Percentiles rank a stretch among this genome's conserved stretches.
These are phyloP conservation scores for Debaryomyces sp. DNA, from an alignment of 1,139 yeast genomes.

Conservation along the genomic window DNA sequence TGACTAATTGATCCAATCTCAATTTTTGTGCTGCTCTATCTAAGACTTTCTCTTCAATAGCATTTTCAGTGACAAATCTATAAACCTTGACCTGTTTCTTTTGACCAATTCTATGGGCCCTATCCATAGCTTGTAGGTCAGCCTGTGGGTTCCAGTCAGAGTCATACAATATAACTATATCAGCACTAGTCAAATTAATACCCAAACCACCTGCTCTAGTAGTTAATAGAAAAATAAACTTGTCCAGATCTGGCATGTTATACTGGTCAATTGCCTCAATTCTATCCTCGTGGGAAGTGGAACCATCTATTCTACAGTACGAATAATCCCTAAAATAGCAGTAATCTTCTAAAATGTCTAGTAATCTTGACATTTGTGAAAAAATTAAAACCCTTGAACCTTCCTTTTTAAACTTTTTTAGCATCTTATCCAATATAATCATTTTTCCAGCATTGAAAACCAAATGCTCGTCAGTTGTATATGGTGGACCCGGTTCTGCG, in stretches of 20 bases:
- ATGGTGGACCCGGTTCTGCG: constrained; percentile 99
- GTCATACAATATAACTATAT: constrained; percentile 85
- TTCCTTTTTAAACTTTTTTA: constrained; percentile 68
- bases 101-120: constrained; percentile 98
- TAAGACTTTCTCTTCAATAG: constrained; percentile 93
- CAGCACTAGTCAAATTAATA: constrained; percentile 91
- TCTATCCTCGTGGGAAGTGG: constrained; percentile 92
- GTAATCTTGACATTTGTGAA: constrained; percentile 91
- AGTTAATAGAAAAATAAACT: constrained; percentile 83
- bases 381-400: constrained; percentile 92
- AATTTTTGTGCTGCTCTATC: constrained; percentile 96
- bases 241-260: constrained; percentile 78
- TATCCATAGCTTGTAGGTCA: constrained; percentile 97
- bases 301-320: constrained; percentile 94
- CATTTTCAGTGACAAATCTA: constrained; percentile 91
- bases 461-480: constrained; percentile 92
- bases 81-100: constrained; percentile 93
- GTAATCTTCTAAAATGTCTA: constrained; percentile 92
- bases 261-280: constrained; percentile 90
- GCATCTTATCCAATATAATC: constrained; percentile 82
- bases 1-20: constrained; percentile 90
- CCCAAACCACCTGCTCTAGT: constrained; percentile 99
- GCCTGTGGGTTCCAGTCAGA: constrained; percentile 99
- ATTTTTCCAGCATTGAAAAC: constrained; percentile 87
- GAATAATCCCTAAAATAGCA: constrained; percentile 81